phyloP scores from a whole-genome alignment of 257 asterid genomes.

The Salvia rosmarinus region DNA sequence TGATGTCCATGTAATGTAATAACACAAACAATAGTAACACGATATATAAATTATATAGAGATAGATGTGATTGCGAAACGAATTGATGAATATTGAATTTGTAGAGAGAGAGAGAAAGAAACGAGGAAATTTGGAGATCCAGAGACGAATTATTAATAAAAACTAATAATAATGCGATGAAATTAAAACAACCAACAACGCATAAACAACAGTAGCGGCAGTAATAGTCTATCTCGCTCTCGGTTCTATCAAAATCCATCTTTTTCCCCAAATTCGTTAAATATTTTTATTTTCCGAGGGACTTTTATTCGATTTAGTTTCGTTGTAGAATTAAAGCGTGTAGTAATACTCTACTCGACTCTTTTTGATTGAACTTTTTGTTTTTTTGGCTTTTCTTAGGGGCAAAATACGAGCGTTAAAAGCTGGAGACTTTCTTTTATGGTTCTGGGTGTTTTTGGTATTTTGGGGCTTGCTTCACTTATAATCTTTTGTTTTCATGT shows the following conservation, averaged over 20 bases:
- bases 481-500: conserved; percentile 44
- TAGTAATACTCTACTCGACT: conserved; percentile 37
- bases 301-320: conserved; percentile 34
- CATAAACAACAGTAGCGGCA: conserved; percentile 46
- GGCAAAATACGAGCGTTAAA: conserved; percentile 25
- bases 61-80: conserved; percentile 52
- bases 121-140: conserved; percentile 40
- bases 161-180: conserved; percentile 33
- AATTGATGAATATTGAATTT: conserved; percentile 40
- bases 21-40: conserved; percentile 32
- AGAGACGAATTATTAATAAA: conserved; percentile 35
- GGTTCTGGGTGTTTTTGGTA: conserved; percentile 55
- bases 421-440: conserved; percentile 32
- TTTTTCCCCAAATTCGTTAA: conserved; percentile 8
- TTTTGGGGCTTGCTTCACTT: conserved; percentile 39
- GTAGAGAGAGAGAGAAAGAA: conserved; percentile 45
- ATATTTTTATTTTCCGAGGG: conserved; percentile 18
- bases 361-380: background rate
- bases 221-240: conserved; percentile 46
- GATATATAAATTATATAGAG: conserved; percentile 43
- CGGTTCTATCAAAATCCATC: conserved; percentile 50
- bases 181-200: conserved; percentile 49
- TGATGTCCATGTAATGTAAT: conserved; percentile 30
- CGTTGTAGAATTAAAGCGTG: conserved; percentile 36
- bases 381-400: background rate